phyloP scores from a whole-genome alignment of 331 rosid species.

The Telfairia occidentalis region DNA sequence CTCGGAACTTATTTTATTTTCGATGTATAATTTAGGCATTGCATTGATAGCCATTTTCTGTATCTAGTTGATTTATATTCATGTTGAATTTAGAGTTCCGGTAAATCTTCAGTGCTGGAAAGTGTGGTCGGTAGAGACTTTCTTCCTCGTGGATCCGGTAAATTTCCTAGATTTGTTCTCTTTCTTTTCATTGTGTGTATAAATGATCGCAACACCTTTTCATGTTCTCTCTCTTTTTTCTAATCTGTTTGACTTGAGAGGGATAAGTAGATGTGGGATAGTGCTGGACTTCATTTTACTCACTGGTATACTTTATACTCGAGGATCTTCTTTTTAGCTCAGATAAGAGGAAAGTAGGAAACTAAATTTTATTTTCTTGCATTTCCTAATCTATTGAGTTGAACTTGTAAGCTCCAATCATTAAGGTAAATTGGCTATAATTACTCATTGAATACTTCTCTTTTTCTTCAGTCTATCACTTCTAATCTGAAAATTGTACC shows the following conservation, averaged over 20 bases:
- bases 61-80: background rate
- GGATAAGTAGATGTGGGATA: background rate
- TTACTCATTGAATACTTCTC: background rate
- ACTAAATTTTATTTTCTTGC: background rate
- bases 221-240: background rate
- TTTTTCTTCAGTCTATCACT: background rate
- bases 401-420: background rate
- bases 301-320: background rate
- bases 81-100: slow-evolving; percentile 57
- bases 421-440: background rate
- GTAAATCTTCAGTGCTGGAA: slow-evolving; percentile 90
- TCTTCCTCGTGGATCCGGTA: slow-evolving; percentile 99
- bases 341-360: slow-evolving; percentile 1
- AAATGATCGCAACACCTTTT: background rate
- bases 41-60: background rate
- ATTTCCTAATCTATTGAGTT: background rate
- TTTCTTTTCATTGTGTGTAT: background rate
- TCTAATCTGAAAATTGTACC: background rate
- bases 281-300: background rate
- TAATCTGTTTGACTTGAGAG: background rate
- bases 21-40: background rate
- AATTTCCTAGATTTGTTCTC: background rate
- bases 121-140: slow-evolving; percentile 98
- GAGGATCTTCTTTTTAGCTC: slow-evolving; percentile 14
- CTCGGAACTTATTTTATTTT: background rate